These are phyloP conservation scores for Podosphaera xanthii DNA, from an alignment of 2,329 filamentous ascomycete species.

Conservation along the genomic window DNA sequence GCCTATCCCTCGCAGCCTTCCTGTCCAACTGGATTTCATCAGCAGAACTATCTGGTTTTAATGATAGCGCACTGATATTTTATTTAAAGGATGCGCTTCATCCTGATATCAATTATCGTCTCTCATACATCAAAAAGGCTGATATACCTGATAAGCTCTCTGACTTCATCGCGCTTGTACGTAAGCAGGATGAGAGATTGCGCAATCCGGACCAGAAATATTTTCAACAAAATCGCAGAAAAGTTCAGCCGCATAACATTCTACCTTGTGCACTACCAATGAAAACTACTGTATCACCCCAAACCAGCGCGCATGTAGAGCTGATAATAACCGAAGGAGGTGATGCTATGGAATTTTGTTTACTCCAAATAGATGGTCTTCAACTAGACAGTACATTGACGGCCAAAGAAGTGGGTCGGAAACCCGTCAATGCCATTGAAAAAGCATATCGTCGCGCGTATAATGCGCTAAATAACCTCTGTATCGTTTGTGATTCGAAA, in stretches of 20 bases:
- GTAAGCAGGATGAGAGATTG: not conserved
- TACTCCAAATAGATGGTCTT: not conserved
- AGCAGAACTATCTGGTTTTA: not conserved
- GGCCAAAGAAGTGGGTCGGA: not conserved
- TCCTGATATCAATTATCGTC: not conserved
- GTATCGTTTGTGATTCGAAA: not conserved
- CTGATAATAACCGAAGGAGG: not conserved
- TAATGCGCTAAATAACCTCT: not conserved
- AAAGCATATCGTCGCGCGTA: not conserved
- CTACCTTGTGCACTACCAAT: not conserved
- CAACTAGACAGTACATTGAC: not conserved
- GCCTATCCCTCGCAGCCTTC: too few species aligned
- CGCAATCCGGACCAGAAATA: not conserved
- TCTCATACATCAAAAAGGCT: not conserved
- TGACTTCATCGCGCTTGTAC: not conserved
- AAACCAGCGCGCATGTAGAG: not conserved
- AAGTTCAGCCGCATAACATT: not conserved
- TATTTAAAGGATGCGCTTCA: not conserved
- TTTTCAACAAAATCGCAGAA: not conserved
- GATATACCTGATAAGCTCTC: not conserved
- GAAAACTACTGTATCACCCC: not conserved
- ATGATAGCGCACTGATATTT: not conserved
- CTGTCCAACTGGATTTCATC: not conserved
- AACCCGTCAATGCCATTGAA: not conserved
- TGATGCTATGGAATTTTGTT: not conserved